Evolutionary conservation across 148 eudicot species (phyloP), one percentile per base, ranked within the genome.

Genomic region (Camellia japonica): DNA sequence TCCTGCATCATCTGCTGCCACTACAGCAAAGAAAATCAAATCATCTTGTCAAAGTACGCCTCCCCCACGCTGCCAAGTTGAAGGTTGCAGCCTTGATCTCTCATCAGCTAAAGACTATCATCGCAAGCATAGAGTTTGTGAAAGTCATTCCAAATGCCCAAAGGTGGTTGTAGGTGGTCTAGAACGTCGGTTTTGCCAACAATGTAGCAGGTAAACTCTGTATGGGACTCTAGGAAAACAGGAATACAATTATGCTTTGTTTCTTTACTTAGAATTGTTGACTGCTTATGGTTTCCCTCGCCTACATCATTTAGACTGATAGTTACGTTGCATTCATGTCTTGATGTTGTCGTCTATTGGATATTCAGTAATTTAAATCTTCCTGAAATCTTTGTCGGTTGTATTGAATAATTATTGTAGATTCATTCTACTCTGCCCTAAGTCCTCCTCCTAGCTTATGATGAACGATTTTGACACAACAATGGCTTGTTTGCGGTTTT

Each of bases 171-270:
- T 96, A 11, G 86, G 80, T 64, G 99, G 99, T 54, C 71, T 86
- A 18, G 99, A 93, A 68, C 89, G 99, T 19, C 88, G 99, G 81
- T 96, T 96, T 86, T 96, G 99, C 85, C 99, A 96, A 76, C 99
- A 93, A 77, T 96, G 99, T 86, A 96, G 99, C 93, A 90, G 99
- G 99, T 92, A 83, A 87, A 80, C 80, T 54, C 76, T 82, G 8
- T 62, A 2, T 65, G 15, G 38, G 8, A 44, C 5, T 71, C 0
- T 8, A 19, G 30, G 78, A 80, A 66, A 74, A 6, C 44, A 41
- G 30, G 68, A 44, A 65, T 20, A 4, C n/a, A 20, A 69, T 38
- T n/a, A 49, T 49, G 47, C 69, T 77, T 65, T 3, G 9, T 67
- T 52, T 54, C 8, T 4, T 15, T 11, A 68, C 7, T 30, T 41